phyloP scores from a whole-genome alignment of 2,329 filamentous ascomycete species.

The Sclerotinia spermophila region DNA sequence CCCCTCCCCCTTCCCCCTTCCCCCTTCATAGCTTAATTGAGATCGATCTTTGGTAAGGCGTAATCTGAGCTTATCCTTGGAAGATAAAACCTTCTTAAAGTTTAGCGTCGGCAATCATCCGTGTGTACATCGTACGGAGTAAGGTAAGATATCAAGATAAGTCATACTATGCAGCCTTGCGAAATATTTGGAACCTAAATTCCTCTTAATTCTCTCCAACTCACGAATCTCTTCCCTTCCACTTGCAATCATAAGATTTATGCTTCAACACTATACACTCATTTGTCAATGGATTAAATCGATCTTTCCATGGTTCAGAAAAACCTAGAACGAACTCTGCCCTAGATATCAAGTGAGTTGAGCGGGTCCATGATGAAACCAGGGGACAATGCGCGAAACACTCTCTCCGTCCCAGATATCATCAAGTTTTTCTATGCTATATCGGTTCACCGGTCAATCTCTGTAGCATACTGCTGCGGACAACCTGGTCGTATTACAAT shows the following conservation, averaged over 20 bases:
- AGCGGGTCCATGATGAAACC: slow-evolving; percentile 18
- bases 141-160: not conserved
- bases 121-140: not conserved
- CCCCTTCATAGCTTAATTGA: not conserved
- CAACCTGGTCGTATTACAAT: not conserved
- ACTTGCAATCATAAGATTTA: not conserved
- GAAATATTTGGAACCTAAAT: not conserved
- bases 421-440: slow-evolving; percentile 3
- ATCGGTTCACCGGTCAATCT: not conserved
- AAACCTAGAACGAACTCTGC: not conserved
- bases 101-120: not conserved
- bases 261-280: not conserved
- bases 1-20: not conserved
- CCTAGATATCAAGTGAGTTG: not conserved
- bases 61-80: not conserved
- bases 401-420: slow-evolving; percentile 15
- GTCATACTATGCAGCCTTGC: not conserved
- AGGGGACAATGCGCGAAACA: slow-evolving; percentile 16
- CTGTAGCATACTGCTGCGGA: not conserved
- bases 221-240: not conserved
- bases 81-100: not conserved
- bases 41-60: not conserved
- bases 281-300: not conserved
- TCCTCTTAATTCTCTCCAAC: not conserved
- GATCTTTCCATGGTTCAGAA: not conserved